These are phyloP conservation scores for Cucumis cinereus DNA, from an alignment of 306 rosid genomes.

Conservation along the genomic window DNA sequence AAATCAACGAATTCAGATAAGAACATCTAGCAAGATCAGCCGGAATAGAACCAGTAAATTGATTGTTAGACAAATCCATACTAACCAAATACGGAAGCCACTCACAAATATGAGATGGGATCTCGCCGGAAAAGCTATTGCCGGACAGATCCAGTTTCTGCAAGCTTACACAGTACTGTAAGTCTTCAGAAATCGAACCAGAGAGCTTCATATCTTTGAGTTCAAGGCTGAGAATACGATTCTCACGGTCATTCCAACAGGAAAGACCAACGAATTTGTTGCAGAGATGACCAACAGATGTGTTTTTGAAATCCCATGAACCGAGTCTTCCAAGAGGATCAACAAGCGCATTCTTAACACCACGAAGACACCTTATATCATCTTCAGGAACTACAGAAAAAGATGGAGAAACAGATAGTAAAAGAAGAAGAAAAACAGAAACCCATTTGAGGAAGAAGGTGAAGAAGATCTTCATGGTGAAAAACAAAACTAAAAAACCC, in stretches of 20 bases:
- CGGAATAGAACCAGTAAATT: constrained; percentile 45
- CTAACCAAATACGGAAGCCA: constrained; percentile 63
- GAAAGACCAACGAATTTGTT: constrained; percentile 38
- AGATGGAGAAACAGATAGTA: neutral
- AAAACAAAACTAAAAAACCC: neutral
- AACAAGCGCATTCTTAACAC: constrained; percentile 18
- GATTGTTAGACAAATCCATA: constrained; percentile 52
- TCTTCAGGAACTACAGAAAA: constrained; percentile 28
- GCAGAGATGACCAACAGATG: constrained; percentile 47
- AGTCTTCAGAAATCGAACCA: constrained; percentile 38
- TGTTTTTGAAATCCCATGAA: constrained; percentile 54
- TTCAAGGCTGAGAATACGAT: constrained; percentile 39
- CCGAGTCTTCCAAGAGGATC: constrained; percentile 25
- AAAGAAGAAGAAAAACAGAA: neutral
- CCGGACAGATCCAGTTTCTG: constrained; percentile 56
- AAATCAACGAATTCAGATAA: constrained; percentile 38
- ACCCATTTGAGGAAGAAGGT: neutral
- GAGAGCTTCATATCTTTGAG: constrained; percentile 39
- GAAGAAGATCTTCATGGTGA: constrained; percentile 5
- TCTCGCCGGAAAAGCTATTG: constrained; percentile 33
- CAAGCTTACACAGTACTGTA: constrained; percentile 48
- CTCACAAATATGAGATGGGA: constrained; percentile 43
- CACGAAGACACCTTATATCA: constrained; percentile 45
- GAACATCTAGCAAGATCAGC: constrained; percentile 34
- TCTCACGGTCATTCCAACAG: constrained; percentile 76